Evolutionary conservation across 371 early-diverging fungal species (phyloP), one percentile per base, ranked within the genome.

Genomic region (Chytridium lagenaria): DNA sequence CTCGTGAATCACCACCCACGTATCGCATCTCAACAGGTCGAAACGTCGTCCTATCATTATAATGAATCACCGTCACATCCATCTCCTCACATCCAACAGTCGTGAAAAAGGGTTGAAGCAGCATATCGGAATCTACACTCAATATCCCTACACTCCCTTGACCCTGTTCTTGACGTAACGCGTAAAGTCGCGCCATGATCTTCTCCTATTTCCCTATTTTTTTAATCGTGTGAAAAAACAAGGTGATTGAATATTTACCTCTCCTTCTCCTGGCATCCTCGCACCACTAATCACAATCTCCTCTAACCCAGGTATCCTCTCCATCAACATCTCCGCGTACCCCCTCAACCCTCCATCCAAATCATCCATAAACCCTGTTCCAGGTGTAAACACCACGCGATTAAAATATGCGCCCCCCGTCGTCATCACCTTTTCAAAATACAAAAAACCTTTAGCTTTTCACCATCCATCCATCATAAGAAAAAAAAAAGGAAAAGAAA

Each of bases 331-430:
- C 12, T 33, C 5, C 0, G 68, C 44, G 51, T 44, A 59, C 10
- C 40, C 39, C 26, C 40, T 22, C 49, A 68, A 44, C 2, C 22
- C 12, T 19, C 30, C 68, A 26, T 73, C 73, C n/a, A 73, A 33
- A 0, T 23, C 28, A 22, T 55, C 55, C 73, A 73, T 73, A 49
- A 73, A 73, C 2, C 30, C 12, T 7, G 68, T 61, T n/a, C 73
- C 73, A 15, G 73, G 73, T n/a, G 73, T 73, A 38, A 73, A 73
- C 22, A 55, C 23, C 28, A 73, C 57, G 16, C 59, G 26, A 49
- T 68, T 68, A 55, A 68, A 73, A 37, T 51, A 51, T 16, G 38
- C 30, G 26, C 67, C 22, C 15, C 39, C 33, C 28, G 68, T 73
- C 16, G 68, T 73, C 37, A 40, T 61, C 37, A 37, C 2, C 68